A percentile compares a stretch with the other conserved stretches of the same genome.
Evolutionary conservation across 768 basidiomycete species (phyloP).

Genomic region (Suillus lakei): DNA sequence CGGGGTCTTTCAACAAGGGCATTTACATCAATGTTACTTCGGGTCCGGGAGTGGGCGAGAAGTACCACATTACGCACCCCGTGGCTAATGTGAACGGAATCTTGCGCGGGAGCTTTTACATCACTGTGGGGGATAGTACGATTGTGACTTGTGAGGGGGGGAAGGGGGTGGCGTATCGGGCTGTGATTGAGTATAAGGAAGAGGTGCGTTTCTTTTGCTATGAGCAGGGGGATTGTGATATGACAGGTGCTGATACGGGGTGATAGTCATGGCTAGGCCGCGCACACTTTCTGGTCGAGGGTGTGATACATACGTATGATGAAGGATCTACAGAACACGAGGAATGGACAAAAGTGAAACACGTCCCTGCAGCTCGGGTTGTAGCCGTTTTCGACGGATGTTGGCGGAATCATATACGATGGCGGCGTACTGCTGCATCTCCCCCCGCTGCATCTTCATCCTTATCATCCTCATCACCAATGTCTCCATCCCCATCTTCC

Average conservation of each 20-base stretch:
- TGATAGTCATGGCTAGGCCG: constrained; percentile 85
- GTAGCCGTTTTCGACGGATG: constrained; percentile 87
- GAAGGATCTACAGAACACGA: constrained; percentile 64
- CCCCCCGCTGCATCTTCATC: constrained; percentile 52
- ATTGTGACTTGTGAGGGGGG: constrained; percentile 83
- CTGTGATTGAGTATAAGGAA: constrained; percentile 94
- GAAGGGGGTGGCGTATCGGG: constrained; percentile 65
- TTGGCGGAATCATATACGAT: constrained; percentile 85
- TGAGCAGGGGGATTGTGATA: not conserved
- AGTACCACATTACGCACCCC: constrained; percentile 90
- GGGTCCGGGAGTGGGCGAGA: constrained; percentile 76
- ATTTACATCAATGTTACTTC: constrained; percentile 81
- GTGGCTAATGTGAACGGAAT: constrained; percentile 91
- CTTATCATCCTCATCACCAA: constrained; percentile 16
- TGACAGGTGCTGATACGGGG: not conserved
- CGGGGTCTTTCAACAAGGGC: constrained; percentile 88
- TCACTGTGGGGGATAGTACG: constrained; percentile 80
- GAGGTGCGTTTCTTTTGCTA: constrained; percentile 75
- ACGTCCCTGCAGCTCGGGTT: constrained; percentile 79
- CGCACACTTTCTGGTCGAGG: constrained; percentile 84
- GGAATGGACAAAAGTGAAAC: constrained; percentile 86
- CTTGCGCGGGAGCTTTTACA: constrained; percentile 88
- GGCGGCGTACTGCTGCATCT: constrained; percentile 61
- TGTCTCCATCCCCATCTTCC: constrained; percentile 45
- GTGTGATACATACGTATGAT: constrained; percentile 84